A percentile compares a stretch with the other conserved stretches of the same genome.
Evolutionary conservation across 139 green algal genomes (phyloP).

Genomic region (Zygnema cylindricum): DNA sequence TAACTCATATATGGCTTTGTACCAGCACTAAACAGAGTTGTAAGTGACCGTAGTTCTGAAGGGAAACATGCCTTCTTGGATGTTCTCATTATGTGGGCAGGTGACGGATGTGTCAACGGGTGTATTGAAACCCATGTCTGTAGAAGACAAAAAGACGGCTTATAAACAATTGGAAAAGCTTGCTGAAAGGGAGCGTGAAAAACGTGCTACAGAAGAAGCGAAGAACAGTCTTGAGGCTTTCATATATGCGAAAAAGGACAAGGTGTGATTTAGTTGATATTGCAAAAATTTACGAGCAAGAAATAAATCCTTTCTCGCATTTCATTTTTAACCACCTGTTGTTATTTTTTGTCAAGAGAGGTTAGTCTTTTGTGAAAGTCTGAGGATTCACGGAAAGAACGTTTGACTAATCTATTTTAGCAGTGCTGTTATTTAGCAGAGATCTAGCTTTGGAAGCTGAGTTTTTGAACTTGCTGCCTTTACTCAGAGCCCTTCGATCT

Average conservation of each 20-base stretch:
- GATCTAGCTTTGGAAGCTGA: too few species aligned
- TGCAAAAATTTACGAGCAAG: too few species aligned
- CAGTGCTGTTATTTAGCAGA: too few species aligned
- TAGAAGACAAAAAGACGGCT: slow-evolving; percentile 6
- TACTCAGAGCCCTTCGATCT: too few species aligned
- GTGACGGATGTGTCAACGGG: slow-evolving; percentile 20
- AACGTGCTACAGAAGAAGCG: slow-evolving; percentile 43
- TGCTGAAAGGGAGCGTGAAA: slow-evolving; percentile 24
- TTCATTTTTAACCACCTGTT: too few species aligned
- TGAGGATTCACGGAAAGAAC: too few species aligned
- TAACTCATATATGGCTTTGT: too few species aligned
- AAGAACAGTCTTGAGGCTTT: slow-evolving; percentile 62
- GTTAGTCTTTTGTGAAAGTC: too few species aligned
- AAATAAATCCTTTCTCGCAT: too few species aligned
- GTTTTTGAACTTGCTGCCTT: too few species aligned
- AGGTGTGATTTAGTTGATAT: slow-evolving; percentile 34
- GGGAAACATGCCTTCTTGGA: not conserved
- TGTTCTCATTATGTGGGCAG: slow-evolving; percentile 2
- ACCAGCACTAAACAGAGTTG: not conserved
- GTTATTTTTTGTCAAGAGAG: too few species aligned
- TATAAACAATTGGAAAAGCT: slow-evolving; percentile 41
- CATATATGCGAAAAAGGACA: slow-evolving; percentile 53
- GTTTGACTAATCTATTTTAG: too few species aligned
- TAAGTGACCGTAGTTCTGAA: not conserved
- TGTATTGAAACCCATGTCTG: slow-evolving; percentile 24